phyloP scores from a whole-genome alignment of 306 rosid genomes.

The Rosa multiflora region DNA sequence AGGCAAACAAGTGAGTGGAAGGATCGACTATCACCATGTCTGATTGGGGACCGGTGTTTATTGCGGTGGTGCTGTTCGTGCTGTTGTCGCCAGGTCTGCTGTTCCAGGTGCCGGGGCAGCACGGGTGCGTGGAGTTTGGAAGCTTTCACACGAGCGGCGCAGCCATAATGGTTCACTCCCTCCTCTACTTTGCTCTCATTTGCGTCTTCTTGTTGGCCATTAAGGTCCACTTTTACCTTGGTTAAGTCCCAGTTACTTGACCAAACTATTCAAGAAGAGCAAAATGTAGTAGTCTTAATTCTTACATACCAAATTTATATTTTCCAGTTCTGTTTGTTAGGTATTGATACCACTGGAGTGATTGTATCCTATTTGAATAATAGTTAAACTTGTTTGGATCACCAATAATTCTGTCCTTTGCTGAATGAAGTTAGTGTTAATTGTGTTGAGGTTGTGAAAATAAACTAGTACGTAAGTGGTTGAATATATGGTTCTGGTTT shows the following conservation, averaged over 20 bases:
- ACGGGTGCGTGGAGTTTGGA: conserved; percentile 75
- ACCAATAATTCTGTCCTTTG: neutral
- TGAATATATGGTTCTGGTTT: conserved; percentile 7
- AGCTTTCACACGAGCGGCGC: conserved; percentile 83
- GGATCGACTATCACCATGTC: conserved; percentile 31
- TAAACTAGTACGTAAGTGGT: neutral
- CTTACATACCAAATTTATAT: neutral
- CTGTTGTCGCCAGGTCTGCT: conserved; percentile 73
- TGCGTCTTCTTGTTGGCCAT: conserved; percentile 65
- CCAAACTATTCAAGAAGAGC: neutral
- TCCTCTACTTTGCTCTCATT: conserved; percentile 76
- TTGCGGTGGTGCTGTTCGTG: conserved; percentile 67
- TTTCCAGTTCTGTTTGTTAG: neutral
- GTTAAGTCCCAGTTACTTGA: conserved; percentile 11
- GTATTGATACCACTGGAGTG: neutral
- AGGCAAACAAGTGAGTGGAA: neutral
- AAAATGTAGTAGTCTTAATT: neutral
- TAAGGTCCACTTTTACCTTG: conserved; percentile 63
- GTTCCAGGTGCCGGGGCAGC: conserved; percentile 73
- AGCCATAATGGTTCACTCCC: conserved; percentile 68
- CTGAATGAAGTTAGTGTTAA: neutral
- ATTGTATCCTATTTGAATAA: neutral
- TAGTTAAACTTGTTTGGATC: neutral
- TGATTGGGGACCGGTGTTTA: conserved; percentile 83
- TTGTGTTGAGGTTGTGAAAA: neutral